phyloP scores from a whole-genome alignment of 148 eudicot species.

The Spergularia marina region DNA sequence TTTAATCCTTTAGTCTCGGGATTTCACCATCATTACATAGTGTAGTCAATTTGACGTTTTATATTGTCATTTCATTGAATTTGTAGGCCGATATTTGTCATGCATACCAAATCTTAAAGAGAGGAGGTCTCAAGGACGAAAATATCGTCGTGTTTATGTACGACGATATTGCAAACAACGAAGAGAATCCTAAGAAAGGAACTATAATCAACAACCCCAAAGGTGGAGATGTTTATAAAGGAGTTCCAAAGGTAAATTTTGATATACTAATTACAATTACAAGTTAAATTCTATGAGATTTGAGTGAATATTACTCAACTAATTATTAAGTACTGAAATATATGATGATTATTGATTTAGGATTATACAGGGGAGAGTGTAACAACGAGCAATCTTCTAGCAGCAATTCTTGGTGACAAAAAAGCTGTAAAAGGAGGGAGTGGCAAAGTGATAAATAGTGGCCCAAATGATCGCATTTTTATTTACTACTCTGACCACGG shows the following conservation, averaged over 20 bases:
- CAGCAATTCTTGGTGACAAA: conserved; percentile 69
- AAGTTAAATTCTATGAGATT: too few relatives aligned
- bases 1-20: background rate
- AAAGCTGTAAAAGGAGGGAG: conserved; percentile 73
- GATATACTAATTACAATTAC: background rate
- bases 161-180: conserved; percentile 64
- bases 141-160: conserved; percentile 60
- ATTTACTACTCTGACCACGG: conserved; percentile 83
- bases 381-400: conserved; percentile 57
- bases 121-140: conserved; percentile 58
- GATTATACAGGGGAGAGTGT: conserved; percentile 70
- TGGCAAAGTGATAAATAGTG: conserved; percentile 79
- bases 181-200: conserved; percentile 70
- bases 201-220: conserved; percentile 64
- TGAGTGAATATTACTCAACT: too few relatives aligned
- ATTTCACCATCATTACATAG: background rate
- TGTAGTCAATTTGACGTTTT: background rate
- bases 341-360: conserved; percentile 27
- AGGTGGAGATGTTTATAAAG: conserved; percentile 68
- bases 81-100: conserved; percentile 70
- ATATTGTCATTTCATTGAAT: background rate
- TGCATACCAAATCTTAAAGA: conserved; percentile 59
- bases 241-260: conserved; percentile 74
- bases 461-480: conserved; percentile 80
- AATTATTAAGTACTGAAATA: too few relatives aligned